Conservation (phyloP, 1,284 basidiomycete species). For the Bothia castanella region DNA sequence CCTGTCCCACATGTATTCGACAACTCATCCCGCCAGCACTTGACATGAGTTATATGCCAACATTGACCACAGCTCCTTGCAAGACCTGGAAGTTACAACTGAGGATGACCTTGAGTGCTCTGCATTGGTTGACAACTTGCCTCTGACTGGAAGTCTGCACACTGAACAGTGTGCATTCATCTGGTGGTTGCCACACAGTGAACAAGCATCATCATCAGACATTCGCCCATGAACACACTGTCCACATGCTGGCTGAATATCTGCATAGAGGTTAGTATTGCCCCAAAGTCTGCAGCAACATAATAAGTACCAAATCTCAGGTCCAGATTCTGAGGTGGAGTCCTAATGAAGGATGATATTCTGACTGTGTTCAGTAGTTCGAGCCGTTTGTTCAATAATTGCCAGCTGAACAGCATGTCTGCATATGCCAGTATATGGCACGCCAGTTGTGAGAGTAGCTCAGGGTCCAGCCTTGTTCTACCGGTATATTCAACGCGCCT, state of each 20-base stretch:
- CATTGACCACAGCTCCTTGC: slow-evolving; percentile 65
- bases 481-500: not conserved
- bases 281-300: not conserved
- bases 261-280: slow-evolving; percentile 24
- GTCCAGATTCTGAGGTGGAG: slow-evolving; percentile 27
- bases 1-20: slow-evolving; percentile 56
- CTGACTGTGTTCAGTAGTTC: slow-evolving; percentile 65
- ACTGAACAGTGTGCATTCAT: slow-evolving; percentile 59
- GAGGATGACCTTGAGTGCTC: not conserved
- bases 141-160: slow-evolving; percentile 77
- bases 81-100: slow-evolving; percentile 46
- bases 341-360: slow-evolving; percentile 27
- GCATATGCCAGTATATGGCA: slow-evolving; percentile 69
- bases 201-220: slow-evolving; percentile 42
- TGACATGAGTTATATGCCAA: slow-evolving; percentile 62
- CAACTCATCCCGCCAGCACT: slow-evolving; percentile 53
- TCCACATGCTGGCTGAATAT: slow-evolving; percentile 39
- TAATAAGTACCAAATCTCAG: slow-evolving; percentile 37
- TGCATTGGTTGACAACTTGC: slow-evolving; percentile 46
- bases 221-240: slow-evolving; percentile 36
- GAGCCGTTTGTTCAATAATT: slow-evolving; percentile 61
- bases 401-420: slow-evolving; percentile 70
- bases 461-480: slow-evolving; percentile 15
- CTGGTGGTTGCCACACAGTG: slow-evolving; percentile 44
- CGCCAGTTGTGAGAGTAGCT: slow-evolving; percentile 44